A percentile compares a stretch with the other conserved stretches of the same genome.
Conservation (phyloP, 202 grass and related monocot species). For the Tripidium arundinaceum region DNA sequence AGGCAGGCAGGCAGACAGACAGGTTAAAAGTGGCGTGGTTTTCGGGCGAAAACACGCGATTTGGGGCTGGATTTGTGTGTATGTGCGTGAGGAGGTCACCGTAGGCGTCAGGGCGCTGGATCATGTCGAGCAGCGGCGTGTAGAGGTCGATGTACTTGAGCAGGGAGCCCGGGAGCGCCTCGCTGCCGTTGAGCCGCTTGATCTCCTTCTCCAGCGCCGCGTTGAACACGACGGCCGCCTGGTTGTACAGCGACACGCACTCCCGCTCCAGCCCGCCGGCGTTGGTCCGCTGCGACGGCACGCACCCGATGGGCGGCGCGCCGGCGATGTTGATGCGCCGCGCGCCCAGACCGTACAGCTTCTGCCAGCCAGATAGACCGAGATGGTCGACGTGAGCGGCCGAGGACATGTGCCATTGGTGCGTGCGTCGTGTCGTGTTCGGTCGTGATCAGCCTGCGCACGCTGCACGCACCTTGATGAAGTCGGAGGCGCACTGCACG, state of each 20-base stretch:
- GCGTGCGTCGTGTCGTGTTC: too few species aligned
- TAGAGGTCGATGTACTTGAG: conserved; percentile 64
- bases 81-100: background rate
- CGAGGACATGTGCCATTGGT: too few species aligned
- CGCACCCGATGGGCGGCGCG: conserved; percentile 62
- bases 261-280: conserved; percentile 58
- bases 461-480: too few species aligned
- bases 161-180: conserved; percentile 34
- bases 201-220: conserved; percentile 53
- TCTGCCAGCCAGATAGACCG: background rate
- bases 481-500: too few species aligned
- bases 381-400: background rate
- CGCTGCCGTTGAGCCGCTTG: conserved; percentile 48
- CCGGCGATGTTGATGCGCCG: conserved; percentile 46
- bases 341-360: conserved; percentile 46
- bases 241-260: conserved; percentile 67
- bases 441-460: too few species aligned
- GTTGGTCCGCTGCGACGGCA: conserved; percentile 78
- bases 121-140: conserved; percentile 69
- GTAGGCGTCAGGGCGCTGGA: conserved; percentile 48
- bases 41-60: background rate
- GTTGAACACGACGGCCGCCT: conserved; percentile 61
- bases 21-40: background rate
- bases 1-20: too few species aligned
- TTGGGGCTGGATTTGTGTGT: background rate